Evolutionary conservation across 495 filamentous ascomycete genomes (phyloP).

Genomic region (Terfezia claveryi): DNA sequence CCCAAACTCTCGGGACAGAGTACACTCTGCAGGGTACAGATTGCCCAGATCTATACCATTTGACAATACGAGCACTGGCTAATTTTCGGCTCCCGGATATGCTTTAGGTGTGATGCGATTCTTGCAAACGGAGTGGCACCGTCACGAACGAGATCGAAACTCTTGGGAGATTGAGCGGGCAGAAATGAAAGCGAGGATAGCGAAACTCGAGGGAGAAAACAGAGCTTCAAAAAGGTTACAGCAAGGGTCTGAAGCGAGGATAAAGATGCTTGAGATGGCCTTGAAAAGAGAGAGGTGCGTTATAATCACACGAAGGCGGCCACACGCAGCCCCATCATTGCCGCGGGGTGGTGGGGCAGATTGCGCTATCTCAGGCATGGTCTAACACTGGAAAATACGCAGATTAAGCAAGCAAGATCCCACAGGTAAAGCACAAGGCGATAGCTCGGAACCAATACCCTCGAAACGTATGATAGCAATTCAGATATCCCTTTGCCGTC

Average conservation of each 20-base stretch:
- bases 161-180: conserved; percentile 97
- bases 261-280: conserved; percentile 73
- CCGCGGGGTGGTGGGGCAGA: background rate
- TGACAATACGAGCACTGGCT: no score
- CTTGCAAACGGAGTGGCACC: conserved; percentile 96
- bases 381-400: no score
- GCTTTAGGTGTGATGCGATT: conserved; percentile 88
- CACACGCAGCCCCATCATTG: background rate
- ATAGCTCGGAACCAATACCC: no score
- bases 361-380: no score
- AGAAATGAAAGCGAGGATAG: conserved; percentile 97
- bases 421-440: no score
- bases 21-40: conserved; percentile 78
- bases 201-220: conserved; percentile 75
- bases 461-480: no score
- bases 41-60: no score
- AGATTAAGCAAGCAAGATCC: no score
- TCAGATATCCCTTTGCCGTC: no score
- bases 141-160: conserved; percentile 92
- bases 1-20: conserved; percentile 34
- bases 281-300: conserved; percentile 42
- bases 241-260: conserved; percentile 69
- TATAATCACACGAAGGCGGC: background rate
- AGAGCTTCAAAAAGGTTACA: conserved; percentile 67
- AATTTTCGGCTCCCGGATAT: no score